Evolutionary conservation across 495 filamentous ascomycete genomes (phyloP).

Genomic region (Jackrogersella multiformis): DNA sequence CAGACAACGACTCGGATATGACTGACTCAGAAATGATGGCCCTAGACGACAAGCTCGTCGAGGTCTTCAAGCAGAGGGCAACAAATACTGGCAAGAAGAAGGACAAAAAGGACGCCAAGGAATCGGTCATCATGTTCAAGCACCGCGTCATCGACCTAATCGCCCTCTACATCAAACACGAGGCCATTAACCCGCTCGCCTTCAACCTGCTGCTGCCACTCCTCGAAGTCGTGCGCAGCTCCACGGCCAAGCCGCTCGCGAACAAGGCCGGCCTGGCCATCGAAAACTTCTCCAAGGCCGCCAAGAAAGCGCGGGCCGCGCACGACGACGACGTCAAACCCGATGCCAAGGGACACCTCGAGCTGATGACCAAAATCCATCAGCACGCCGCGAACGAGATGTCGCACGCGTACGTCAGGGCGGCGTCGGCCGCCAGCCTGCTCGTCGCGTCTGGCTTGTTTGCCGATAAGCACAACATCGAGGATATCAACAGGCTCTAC

Average conservation of each 20-base stretch:
- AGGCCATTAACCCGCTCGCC: constrained; percentile 70
- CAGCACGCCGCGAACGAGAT: constrained; percentile 70
- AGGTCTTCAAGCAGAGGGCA: constrained; percentile 79
- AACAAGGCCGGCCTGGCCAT: constrained; percentile 77
- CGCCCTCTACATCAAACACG: constrained; percentile 83
- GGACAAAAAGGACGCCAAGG: constrained; percentile 84
- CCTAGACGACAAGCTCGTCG: constrained; percentile 79
- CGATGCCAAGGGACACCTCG: constrained; percentile 55
- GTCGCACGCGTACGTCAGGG: constrained; percentile 59
- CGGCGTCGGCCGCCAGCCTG: constrained; percentile 60
- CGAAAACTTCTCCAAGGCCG: constrained; percentile 71
- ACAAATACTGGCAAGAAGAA: constrained; percentile 71
- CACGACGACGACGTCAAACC: constrained; percentile 34
- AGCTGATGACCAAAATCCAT: constrained; percentile 73
- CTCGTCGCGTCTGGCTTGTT: constrained; percentile 57
- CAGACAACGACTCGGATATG: constrained; percentile 77
- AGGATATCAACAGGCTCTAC: constrained; percentile 52
- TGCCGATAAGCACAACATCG: constrained; percentile 45
- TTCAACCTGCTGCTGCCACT: constrained; percentile 74
- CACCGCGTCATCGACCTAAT: constrained; percentile 88
- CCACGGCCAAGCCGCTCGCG: constrained; percentile 74
- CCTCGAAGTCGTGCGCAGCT: constrained; percentile 57
- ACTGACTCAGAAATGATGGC: constrained; percentile 95
- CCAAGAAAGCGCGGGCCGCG: constrained; percentile 69
- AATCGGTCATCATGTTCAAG: constrained; percentile 95